Base-by-base conservation (phyloP, 1,284 basidiomycete species). In the Ceratobasidium sp. region DNA sequence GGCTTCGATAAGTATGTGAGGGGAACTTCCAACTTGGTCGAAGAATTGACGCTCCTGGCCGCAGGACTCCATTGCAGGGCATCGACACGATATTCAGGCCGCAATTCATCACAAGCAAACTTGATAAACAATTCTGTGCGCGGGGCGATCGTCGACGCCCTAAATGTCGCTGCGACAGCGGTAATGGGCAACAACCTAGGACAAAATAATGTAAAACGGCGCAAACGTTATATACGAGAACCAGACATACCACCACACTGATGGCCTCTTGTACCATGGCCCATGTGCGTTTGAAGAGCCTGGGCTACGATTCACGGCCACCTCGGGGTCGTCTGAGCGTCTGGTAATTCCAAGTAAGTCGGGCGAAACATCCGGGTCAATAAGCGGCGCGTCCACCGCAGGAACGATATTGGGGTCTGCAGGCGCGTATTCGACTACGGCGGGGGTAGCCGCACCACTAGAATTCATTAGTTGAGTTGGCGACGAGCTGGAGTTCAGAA, bases 71-170 rank as follows among this genome's bases (percentile, higher is more conserved):
- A 46, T 20, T 28, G n/a, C 23, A 18, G 15, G 9, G 66, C 28
- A 28, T 63, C 77, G 6, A 77, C 56, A n/a, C 68, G 64, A 61
- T 79, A 78, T 46, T 80, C 78, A n/a, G 80, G 80, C 49, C 78
- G 60, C 26, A 75, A 56, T 23, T 79, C 69, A 18, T 73, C 80
- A 46, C 80, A 80, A 15, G 78, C 78, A 56, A 80, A 77, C 26
- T 77, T 70, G 69, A 80, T 79, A 51, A 78, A 79, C 12, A 80
- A 68, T 49, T 80, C 78, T 9, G 76, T 76, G 23, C 72, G 28
- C 28, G 80, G 70, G 7, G 76, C 80, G 9, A 78, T 70, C 3
- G 80, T 80, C 28, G 79, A 72, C 2, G 79, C 61, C 28, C 77
- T 66, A 23, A 78, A 51, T 46, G 51, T 67, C 18, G 77, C 79